Base-by-base conservation (phyloP, 148 eudicot species). In the Talinum fruticosum region DNA sequence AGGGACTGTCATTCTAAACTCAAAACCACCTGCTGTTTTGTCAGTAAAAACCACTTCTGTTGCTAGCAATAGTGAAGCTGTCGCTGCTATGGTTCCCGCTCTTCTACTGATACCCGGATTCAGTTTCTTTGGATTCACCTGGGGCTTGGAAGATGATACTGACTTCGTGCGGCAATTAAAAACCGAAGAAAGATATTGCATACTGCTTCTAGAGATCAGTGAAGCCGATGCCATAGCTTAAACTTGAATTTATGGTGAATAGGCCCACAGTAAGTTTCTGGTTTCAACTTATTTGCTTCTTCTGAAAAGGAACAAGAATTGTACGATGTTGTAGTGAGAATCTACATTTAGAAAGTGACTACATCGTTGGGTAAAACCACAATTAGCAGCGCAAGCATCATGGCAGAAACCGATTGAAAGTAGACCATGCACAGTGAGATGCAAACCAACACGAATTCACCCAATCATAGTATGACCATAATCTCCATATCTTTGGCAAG, bases 1-100 rank as follows among this genome's bases (percentile, higher is more conserved):
- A 28, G 94, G 94, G 53, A 76, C 88, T 18, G 94, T 90, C 87
- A 88, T 72, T 28, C 90, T 61, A 12, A 90, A 84, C 5, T 80
- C 79, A n/a, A 85, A 66, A 18, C 77, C 83, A 19, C 19, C 2
- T 4, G 85, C 87, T 24, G 70, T 44, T 73, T 53, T 73, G 34
- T 66, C 33, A 24, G 69, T 47, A 10, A 53, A 57, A 36, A 44
- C 29, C 28, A 68, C 82, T 54, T 80, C 82, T 28, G 68, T 28
- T 49, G 76, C 70, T 70, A 75, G 64, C 35, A 75, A 54, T 71
- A 79, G 51, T 18, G 82, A 79, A 3, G 73, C 62, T 29, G 62
- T 36, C 16, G 61, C n/a, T 65, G 76, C 51, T 79, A 74, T 78
- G 64, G 37, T 78, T 75, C 76, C 81, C 28, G 49, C 77, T 73